Percentiles rank a stretch among this genome's conserved stretches.
Conservation (phyloP, 371 early-diverging fungal species). For the Mortierella sp. region DNA sequence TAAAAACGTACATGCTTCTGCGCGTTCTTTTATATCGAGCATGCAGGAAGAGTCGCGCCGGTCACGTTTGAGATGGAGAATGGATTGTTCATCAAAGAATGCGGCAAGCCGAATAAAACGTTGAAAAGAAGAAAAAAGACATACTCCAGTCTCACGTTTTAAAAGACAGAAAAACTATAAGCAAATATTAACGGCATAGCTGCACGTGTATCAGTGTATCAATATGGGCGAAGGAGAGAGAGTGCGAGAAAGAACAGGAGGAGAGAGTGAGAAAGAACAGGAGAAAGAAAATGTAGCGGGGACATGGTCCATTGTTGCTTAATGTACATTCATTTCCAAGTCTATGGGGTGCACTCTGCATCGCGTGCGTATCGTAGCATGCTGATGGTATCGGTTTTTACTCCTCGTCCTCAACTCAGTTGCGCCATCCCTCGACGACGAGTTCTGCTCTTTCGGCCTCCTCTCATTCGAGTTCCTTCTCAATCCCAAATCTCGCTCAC, state of each 20-base stretch:
- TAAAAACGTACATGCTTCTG: neutral
- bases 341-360: conserved; percentile 1
- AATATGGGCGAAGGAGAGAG: neutral
- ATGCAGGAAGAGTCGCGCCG: neutral
- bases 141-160: neutral
- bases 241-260: neutral
- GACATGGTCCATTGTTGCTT: neutral
- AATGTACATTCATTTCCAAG: neutral
- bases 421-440: neutral
- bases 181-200: neutral
- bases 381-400: neutral
- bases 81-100: neutral
- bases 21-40: neutral
- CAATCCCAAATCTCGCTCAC: neutral
- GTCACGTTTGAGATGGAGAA: conserved; percentile 13
- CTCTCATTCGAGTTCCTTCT: neutral
- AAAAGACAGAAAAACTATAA: neutral
- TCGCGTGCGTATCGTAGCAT: conserved; percentile 1
- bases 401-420: neutral
- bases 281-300: neutral
- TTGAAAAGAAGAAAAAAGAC: neutral
- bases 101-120: neutral
- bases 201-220: conserved; percentile 1
- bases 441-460: neutral
- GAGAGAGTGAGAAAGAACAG: neutral